Conservation (phyloP, 75 land plant species). For the Picea sitchensis region DNA sequence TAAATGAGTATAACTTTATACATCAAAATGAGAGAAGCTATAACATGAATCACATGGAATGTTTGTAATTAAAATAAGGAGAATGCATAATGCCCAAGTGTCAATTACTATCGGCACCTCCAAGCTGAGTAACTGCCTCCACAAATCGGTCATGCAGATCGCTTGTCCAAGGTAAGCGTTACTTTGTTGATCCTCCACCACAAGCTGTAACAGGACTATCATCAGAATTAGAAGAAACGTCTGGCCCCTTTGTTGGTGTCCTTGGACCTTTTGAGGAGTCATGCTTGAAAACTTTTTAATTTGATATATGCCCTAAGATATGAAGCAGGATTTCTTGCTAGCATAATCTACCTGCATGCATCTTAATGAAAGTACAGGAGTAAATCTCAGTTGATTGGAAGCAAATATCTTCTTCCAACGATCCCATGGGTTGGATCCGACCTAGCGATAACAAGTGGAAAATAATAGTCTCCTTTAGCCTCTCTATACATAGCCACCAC, state of each 20-base stretch:
- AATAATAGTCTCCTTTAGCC: too few species aligned
- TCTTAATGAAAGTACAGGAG: neutral
- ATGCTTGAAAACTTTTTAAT: slow-evolving; percentile 14
- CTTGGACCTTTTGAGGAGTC: slow-evolving; percentile 23
- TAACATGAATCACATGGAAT: neutral
- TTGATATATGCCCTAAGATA: neutral
- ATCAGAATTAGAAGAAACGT: slow-evolving; percentile 18
- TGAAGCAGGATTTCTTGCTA: neutral
- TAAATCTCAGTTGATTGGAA: too few species aligned
- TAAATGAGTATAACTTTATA: too few species aligned
- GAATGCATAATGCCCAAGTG: neutral
- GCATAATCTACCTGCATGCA: slow-evolving; percentile 1
- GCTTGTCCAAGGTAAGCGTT: slow-evolving; percentile 41
- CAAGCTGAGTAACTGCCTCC: slow-evolving; percentile 51
- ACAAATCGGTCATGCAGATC: slow-evolving; percentile 56
- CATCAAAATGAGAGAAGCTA: too few species aligned
- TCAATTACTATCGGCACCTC: slow-evolving; percentile 44
- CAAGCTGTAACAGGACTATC: slow-evolving; percentile 12
- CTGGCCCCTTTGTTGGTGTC: slow-evolving; percentile 18
- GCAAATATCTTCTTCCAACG: too few species aligned
- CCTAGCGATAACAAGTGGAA: too few species aligned
- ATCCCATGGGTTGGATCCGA: too few species aligned
- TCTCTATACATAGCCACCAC: too few species aligned
- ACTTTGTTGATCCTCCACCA: slow-evolving; percentile 31
- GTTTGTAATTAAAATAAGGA: neutral